phyloP scores from a whole-genome alignment of 208 protist genomes.

The Trypanosomatidae sp. region DNA sequence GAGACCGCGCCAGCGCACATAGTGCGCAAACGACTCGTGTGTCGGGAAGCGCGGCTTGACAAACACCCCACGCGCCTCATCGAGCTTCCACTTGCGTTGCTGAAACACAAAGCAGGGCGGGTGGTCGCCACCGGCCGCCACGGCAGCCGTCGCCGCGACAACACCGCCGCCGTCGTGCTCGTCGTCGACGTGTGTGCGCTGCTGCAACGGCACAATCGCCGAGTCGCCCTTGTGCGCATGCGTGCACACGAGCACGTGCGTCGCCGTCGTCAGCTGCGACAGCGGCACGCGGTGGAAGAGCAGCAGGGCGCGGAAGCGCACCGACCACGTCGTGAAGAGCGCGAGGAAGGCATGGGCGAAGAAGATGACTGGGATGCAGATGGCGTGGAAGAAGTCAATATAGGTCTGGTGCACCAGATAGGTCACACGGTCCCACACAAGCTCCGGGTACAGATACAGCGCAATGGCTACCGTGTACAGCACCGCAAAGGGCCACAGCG shows the following conservation, averaged over 20 bases:
- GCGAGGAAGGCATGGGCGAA: slow-evolving; percentile 79
- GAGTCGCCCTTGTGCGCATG: slow-evolving; percentile 71
- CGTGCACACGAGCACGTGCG: slow-evolving; percentile 64
- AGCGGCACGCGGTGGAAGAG: slow-evolving; percentile 34
- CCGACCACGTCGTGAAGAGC: slow-evolving; percentile 86
- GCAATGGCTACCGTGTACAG: slow-evolving; percentile 44
- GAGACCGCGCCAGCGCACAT: slow-evolving; percentile 59
- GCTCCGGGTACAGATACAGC: slow-evolving; percentile 67
- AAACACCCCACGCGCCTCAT: slow-evolving; percentile 36
- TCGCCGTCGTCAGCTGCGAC: slow-evolving; percentile 28
- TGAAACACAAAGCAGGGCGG: slow-evolving; percentile 80
- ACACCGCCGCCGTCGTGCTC: too few relatives aligned
- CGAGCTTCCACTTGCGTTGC: slow-evolving; percentile 85
- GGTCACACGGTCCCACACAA: slow-evolving; percentile 75
- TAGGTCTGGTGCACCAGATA: slow-evolving; percentile 81
- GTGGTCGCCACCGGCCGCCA: slow-evolving; percentile 13
- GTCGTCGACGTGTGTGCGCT: too few relatives aligned
- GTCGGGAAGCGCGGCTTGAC: slow-evolving; percentile 79
- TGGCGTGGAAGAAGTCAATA: slow-evolving; percentile 87
- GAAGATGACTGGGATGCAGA: slow-evolving; percentile 58
- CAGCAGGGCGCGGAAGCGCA: slow-evolving; percentile 57
- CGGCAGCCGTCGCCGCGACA: too few relatives aligned
- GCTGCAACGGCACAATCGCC: slow-evolving; percentile 67
- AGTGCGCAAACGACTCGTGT: slow-evolving; percentile 61
- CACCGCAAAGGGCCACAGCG: slow-evolving; percentile 68